Conservation (phyloP, 2,329 filamentous ascomycete genomes). For the Colletotrichum neosansevieriae region DNA sequence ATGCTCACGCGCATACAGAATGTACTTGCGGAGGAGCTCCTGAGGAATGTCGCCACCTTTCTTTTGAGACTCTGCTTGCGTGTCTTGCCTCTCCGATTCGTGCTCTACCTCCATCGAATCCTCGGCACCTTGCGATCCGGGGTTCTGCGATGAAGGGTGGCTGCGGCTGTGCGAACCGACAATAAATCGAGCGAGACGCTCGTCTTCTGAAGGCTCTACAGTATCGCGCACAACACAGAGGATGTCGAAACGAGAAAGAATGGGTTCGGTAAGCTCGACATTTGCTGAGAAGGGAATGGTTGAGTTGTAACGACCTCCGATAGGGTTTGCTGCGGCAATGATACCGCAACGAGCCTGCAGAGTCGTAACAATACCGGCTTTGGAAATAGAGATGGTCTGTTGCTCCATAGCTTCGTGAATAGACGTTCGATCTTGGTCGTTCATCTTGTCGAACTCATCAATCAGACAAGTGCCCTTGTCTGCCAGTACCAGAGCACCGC, state of each 20-base stretch:
- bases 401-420: constrained; percentile 99
- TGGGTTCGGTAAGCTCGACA: constrained; percentile 96
- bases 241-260: constrained; percentile 97
- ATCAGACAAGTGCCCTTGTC: constrained; percentile 96
- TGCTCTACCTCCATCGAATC: constrained; percentile 74
- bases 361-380: constrained; percentile 97
- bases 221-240: constrained; percentile 96
- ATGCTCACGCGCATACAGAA: constrained; percentile 91
- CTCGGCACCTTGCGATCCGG: constrained; percentile 57
- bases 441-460: constrained; percentile 99
- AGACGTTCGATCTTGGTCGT: constrained; percentile 96
- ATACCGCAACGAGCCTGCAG: constrained; percentile 96
- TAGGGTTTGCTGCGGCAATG: constrained; percentile 95
- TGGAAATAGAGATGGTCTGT: constrained; percentile 98
- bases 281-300: constrained; percentile 97
- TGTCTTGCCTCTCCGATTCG: constrained; percentile 59
- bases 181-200: constrained; percentile 93
- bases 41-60: constrained; percentile 84
- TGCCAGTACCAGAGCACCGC: constrained; percentile 92
- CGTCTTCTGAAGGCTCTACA: constrained; percentile 91
- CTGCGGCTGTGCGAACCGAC: constrained; percentile 94
- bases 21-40: constrained; percentile 93
- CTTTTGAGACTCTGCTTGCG: constrained; percentile 47
- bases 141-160: constrained; percentile 68
- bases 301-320: constrained; percentile 95